Conservation (phyloP, 1,284 basidiomycete species). For the Trichosporon sp. region DNA sequence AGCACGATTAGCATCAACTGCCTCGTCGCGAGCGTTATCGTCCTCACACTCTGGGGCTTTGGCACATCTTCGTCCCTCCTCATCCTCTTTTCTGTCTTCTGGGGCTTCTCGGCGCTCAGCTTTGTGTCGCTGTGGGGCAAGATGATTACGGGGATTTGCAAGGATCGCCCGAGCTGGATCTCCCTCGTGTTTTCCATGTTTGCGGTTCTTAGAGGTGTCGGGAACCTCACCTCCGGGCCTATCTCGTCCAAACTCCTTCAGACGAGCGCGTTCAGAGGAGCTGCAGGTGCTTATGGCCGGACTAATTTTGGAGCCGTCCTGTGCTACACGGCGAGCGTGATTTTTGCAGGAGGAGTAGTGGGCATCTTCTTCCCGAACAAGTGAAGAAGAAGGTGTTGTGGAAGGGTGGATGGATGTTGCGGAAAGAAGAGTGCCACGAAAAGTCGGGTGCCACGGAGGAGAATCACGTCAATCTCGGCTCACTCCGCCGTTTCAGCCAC, state of each 20-base stretch:
- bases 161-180: constrained; percentile 37
- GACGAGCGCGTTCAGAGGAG: constrained; percentile 21
- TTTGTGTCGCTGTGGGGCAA: constrained; percentile 35
- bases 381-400: no score
- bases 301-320: constrained; percentile 34
- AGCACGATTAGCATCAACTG: constrained; percentile 33
- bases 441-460: no score
- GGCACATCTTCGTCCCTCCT: constrained; percentile 29
- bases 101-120: constrained; percentile 30
- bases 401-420: no score
- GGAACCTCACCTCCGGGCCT: constrained; percentile 42
- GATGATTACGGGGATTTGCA: constrained; percentile 30
- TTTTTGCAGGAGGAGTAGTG: constrained; percentile 18
- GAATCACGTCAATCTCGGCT: no score
- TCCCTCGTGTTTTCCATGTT: constrained; percentile 39
- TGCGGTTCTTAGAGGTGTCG: constrained; percentile 40
- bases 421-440: no score
- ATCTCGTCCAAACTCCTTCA: constrained; percentile 34
- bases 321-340: constrained; percentile 25
- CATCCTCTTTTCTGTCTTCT: constrained; percentile 29
- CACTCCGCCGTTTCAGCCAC: no score
- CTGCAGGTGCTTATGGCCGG: constrained; percentile 38
- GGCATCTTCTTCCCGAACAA: constrained; percentile 17
- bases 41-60: constrained; percentile 47
- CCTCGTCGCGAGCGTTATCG: constrained; percentile 31